Percentiles rank a stretch among this genome's conserved stretches.
Evolutionary conservation across 495 filamentous ascomycete species (phyloP).

Genomic region (Hamigera avellanea): DNA sequence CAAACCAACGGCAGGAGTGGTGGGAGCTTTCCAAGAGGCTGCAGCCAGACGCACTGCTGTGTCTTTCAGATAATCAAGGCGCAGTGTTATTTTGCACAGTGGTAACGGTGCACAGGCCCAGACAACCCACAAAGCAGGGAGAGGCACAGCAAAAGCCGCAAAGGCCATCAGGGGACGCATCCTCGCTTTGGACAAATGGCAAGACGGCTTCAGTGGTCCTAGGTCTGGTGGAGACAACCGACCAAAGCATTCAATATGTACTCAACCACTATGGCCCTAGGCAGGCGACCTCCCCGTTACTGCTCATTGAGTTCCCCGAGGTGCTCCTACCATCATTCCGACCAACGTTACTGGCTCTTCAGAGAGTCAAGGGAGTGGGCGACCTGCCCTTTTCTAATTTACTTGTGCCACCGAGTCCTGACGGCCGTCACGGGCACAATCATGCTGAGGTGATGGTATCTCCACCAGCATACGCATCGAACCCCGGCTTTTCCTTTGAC

Average conservation of each 20-base stretch:
- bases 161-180: conserved; percentile 10
- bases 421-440: too few relatives aligned
- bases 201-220: conserved; percentile 7
- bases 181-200: conserved; percentile 9
- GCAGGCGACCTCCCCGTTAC: conserved; percentile 5
- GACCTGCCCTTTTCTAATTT: conserved; percentile 51
- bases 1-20: conserved; percentile 39
- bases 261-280: neutral
- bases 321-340: conserved; percentile 57
- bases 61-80: conserved; percentile 36
- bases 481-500: conserved; percentile 39
- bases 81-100: conserved; percentile 45
- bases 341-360: conserved; percentile 52
- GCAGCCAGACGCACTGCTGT: conserved; percentile 45
- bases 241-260: neutral
- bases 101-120: conserved; percentile 20
- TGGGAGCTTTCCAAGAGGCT: conserved; percentile 49
- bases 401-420: conserved; percentile 39
- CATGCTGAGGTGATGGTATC: conserved; percentile 16
- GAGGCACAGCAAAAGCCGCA: neutral
- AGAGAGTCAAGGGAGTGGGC: conserved; percentile 38
- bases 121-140: conserved; percentile 2
- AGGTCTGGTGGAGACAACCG: conserved; percentile 2
- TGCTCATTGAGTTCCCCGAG: conserved; percentile 59
- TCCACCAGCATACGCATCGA: conserved; percentile 41